A percentile compares a stretch with the other conserved stretches of the same genome.
Conservation (phyloP, 306 rosid species). For the Fagus sylvatica region DNA sequence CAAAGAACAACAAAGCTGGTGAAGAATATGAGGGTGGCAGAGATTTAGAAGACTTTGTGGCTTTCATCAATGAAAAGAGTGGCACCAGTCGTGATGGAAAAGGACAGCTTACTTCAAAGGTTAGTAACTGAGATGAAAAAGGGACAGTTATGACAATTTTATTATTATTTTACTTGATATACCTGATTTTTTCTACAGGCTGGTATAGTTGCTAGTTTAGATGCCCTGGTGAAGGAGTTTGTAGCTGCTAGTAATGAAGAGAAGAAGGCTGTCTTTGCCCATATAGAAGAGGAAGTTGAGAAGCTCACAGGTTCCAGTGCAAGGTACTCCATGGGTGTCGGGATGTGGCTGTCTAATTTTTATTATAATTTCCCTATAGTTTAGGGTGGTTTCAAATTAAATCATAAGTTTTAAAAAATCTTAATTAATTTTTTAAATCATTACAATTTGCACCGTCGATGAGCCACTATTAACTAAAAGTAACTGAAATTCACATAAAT, state of each 20-base stretch:
- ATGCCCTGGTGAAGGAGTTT: slow-evolving; percentile 75
- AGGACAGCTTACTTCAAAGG: slow-evolving; percentile 78
- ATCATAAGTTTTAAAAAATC: too few species aligned
- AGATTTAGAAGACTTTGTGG: slow-evolving; percentile 77
- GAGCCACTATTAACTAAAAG: too few species aligned
- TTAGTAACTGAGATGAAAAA: slow-evolving; percentile 31
- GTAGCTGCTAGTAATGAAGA: slow-evolving; percentile 64
- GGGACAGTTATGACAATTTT: slow-evolving; percentile 5
- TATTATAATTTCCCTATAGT: neutral
- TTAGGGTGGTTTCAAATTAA: too few species aligned
- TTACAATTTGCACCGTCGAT: too few species aligned
- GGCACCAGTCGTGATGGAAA: slow-evolving; percentile 77
- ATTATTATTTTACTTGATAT: slow-evolving; percentile 10
- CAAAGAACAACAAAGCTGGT: slow-evolving; percentile 77
- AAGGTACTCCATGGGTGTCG: slow-evolving; percentile 47
- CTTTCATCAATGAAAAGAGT: slow-evolving; percentile 69
- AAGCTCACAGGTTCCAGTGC: slow-evolving; percentile 77
- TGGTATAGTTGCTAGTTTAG: slow-evolving; percentile 65
- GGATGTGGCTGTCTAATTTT: slow-evolving; percentile 5
- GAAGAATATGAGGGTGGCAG: slow-evolving; percentile 90
- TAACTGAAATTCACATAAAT: too few species aligned
- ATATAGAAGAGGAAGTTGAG: slow-evolving; percentile 71
- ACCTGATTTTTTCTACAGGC: slow-evolving; percentile 56
- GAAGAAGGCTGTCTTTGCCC: slow-evolving; percentile 57
- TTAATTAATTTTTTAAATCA: too few species aligned